phyloP scores from a whole-genome alignment of 2,329 filamentous ascomycete genomes.

The Talaromyces sp. region DNA sequence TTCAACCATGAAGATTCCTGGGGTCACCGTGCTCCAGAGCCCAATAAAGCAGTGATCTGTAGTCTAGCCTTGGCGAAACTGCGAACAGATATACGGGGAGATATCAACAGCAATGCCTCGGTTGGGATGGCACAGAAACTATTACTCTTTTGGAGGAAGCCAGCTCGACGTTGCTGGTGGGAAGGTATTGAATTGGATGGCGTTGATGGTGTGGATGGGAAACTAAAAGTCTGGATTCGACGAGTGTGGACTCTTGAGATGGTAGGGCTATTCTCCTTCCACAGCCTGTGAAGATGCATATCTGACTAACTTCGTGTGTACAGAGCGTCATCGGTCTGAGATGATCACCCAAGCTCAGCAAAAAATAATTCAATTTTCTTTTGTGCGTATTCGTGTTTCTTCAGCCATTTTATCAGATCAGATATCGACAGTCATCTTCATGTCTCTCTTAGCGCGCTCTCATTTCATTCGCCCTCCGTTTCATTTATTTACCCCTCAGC shows the following conservation, averaged over 20 bases:
- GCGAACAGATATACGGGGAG: slow-evolving; percentile 81
- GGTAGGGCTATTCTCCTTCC: slow-evolving; percentile 45
- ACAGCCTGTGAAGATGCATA: slow-evolving; percentile 22
- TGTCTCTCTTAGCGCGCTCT: slow-evolving; percentile 6
- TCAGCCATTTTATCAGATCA: slow-evolving; percentile 20
- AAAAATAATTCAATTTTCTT: not conserved
- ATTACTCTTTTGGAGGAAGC: slow-evolving; percentile 96
- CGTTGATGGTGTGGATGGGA: slow-evolving; percentile 85
- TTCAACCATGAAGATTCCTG: slow-evolving; percentile 95
- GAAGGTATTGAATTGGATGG: slow-evolving; percentile 89
- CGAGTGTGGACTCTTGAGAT: slow-evolving; percentile 99
- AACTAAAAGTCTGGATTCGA: slow-evolving; percentile 96
- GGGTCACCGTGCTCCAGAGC: slow-evolving; percentile 96
- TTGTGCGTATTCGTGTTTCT: slow-evolving; percentile 6
- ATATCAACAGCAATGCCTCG: slow-evolving; percentile 68
- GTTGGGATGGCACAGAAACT: slow-evolving; percentile 99
- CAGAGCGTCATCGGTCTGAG: slow-evolving; percentile 82
- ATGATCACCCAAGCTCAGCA: slow-evolving; percentile 23
- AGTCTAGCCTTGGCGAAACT: slow-evolving; percentile 89
- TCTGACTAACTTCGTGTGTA: not conserved
- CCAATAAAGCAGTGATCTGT: slow-evolving; percentile 97
- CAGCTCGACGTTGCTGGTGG: slow-evolving; percentile 96
- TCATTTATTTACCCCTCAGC: not conserved
- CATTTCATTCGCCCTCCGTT: slow-evolving; percentile 2
- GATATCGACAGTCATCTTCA: not conserved